Percentiles rank a stretch among this genome's conserved stretches.
phyloP scores from a whole-genome alignment of 2,329 filamentous ascomycete species.

The Fusarium zealandicum region DNA sequence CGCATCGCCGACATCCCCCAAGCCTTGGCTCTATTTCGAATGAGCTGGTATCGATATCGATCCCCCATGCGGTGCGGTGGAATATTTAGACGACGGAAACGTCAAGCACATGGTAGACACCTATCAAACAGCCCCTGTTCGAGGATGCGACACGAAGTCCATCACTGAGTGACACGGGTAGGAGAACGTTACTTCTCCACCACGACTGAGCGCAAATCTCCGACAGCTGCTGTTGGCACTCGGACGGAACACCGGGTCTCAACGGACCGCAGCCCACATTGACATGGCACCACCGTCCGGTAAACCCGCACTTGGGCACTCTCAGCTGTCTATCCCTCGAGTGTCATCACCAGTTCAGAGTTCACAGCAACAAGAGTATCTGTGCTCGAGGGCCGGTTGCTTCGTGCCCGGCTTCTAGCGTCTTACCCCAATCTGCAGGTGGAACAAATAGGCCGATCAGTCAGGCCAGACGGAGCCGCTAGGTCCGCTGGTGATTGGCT shows the following conservation, averaged over 20 bases:
- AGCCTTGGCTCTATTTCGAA: constrained; percentile 3
- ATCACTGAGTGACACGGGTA: neutral
- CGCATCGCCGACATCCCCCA: neutral
- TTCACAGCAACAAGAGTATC: constrained; percentile 2
- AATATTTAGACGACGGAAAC: neutral
- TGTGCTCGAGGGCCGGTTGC: constrained; percentile 8
- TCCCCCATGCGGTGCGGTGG: neutral
- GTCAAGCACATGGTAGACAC: neutral
- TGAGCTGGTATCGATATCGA: constrained; percentile 2
- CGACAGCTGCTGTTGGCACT: neutral
- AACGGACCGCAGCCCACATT: neutral
- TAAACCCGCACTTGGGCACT: constrained; percentile 13
- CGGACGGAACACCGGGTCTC: neutral
- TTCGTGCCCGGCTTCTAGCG: constrained; percentile 34
- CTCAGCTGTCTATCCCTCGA: neutral
- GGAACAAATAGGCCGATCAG: constrained; percentile 14
- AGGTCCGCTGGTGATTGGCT: constrained; percentile 19
- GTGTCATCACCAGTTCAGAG: constrained; percentile 8
- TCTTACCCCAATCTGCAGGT: constrained; percentile 35
- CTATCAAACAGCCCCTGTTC: constrained; percentile 1
- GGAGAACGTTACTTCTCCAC: neutral
- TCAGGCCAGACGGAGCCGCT: constrained; percentile 18
- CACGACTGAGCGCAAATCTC: constrained; percentile 6
- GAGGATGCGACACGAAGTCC: constrained; percentile 8
- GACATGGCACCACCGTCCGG: constrained; percentile 11